These are phyloP conservation scores for Cladosporium cucumerinum DNA, from an alignment of 2,329 filamentous ascomycete genomes.

Conservation along the genomic window DNA sequence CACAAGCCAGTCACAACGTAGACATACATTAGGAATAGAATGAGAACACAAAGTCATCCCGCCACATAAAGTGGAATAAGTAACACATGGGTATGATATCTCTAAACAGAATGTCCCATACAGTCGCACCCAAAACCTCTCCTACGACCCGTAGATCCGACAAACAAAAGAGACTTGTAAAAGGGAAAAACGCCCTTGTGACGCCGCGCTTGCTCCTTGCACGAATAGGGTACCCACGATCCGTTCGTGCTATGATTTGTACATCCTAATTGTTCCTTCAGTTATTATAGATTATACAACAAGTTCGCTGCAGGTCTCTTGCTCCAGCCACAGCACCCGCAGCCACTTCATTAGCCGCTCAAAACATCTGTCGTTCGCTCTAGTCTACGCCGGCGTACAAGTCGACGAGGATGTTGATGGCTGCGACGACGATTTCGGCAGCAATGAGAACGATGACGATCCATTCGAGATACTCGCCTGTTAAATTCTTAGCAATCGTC, in stretches of 20 bases:
- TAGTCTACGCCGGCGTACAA: slow-evolving; percentile 61
- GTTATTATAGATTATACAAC: neutral
- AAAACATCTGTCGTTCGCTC: neutral
- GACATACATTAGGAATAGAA: neutral
- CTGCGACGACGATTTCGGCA: slow-evolving; percentile 81
- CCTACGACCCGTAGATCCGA: neutral
- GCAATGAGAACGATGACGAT: slow-evolving; percentile 90
- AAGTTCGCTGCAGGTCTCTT: neutral
- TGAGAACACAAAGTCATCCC: neutral
- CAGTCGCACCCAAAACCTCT: neutral
- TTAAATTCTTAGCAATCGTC: neutral
- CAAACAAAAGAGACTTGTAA: neutral
- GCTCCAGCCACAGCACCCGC: neutral
- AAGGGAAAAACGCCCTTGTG: neutral
- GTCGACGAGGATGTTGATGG: slow-evolving; percentile 92
- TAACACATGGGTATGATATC: neutral
- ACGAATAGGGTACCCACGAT: neutral
- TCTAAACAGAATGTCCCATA: neutral
- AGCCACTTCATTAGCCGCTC: neutral
- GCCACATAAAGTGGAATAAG: neutral
- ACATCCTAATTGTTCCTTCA: neutral
- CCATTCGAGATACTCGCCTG: slow-evolving; percentile 51
- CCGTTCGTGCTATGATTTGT: neutral
- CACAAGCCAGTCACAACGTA: neutral
- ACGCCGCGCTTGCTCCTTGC: neutral